Conservation (phyloP, 176 grass and related monocot species). For the Triticum dicoccoides region DNA sequence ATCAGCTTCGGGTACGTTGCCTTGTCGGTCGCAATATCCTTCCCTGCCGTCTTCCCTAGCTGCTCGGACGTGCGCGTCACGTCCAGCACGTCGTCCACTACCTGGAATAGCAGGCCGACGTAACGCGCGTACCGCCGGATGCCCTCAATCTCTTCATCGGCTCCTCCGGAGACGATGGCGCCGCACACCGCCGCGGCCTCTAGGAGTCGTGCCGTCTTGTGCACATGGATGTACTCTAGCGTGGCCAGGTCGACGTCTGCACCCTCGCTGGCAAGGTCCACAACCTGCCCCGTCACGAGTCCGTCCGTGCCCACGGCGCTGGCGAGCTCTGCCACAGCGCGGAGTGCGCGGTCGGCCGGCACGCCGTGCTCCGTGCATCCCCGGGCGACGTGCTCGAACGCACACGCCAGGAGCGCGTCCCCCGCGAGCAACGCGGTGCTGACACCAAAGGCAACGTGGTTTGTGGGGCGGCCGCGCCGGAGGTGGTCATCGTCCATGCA, state of each 20-base stretch:
- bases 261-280: neutral
- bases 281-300: too few species aligned
- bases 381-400: too few species aligned
- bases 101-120: constrained; percentile 3
- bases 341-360: too few species aligned
- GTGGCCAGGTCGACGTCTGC: neutral
- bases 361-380: too few species aligned
- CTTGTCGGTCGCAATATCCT: neutral
- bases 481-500: too few species aligned
- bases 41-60: neutral
- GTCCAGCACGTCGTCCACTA: neutral
- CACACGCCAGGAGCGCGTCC: too few species aligned
- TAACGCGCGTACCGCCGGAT: neutral
- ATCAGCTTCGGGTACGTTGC: constrained; percentile 2
- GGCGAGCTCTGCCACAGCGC: too few species aligned
- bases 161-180: neutral
- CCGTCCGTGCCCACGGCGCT: too few species aligned
- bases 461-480: too few species aligned
- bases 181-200: constrained; percentile 3
- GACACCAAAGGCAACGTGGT: too few species aligned
- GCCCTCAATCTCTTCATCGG: neutral
- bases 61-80: too few species aligned
- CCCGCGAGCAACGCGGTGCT: too few species aligned
- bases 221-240: constrained; percentile 8
- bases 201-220: neutral